phyloP scores from a whole-genome alignment of 1,139 yeast genomes.

The Kluyveromyces sp. region DNA sequence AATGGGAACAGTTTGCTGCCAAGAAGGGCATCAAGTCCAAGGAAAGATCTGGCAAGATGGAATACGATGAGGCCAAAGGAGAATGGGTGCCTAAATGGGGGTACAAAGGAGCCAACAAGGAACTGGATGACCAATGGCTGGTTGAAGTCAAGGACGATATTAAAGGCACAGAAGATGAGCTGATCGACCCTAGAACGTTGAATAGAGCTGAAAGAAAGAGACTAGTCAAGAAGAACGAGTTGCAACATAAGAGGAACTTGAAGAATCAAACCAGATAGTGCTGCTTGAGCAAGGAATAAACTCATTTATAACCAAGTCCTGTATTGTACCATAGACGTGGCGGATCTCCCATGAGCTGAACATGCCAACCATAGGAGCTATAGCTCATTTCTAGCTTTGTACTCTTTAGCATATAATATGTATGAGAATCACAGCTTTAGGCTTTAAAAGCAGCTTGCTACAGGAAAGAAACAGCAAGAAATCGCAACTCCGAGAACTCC shows the following conservation, averaged over 20 bases:
- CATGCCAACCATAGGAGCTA: not conserved
- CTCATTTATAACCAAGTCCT: too few relatives aligned
- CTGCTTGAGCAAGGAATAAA: too few relatives aligned
- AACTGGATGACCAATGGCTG: constrained; percentile 85
- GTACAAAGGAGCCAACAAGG: constrained; percentile 85
- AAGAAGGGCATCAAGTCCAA: constrained; percentile 91
- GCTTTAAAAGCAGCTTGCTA: too few relatives aligned
- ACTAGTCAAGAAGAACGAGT: constrained; percentile 75
- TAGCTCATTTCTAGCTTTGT: not conserved
- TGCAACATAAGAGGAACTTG: constrained; percentile 80
- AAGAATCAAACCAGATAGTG: constrained; percentile 31
- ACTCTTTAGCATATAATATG: not conserved
- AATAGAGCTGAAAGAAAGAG: constrained; percentile 77
- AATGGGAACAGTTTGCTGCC: constrained; percentile 95
- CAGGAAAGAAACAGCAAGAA: too few relatives aligned
- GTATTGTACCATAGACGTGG: not conserved
- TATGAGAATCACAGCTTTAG: not conserved
- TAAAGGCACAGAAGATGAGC: constrained; percentile 58
- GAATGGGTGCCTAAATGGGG: constrained; percentile 99
- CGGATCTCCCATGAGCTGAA: not conserved
- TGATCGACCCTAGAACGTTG: constrained; percentile 80
- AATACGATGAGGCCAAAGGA: constrained; percentile 79
- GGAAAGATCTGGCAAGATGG: constrained; percentile 84
- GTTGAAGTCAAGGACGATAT: constrained; percentile 84
- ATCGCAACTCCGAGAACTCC: too few relatives aligned